phyloP scores from a whole-genome alignment of 225 moss, liverwort and hornwort genomes.

The Pseudisothecium myosuroides region DNA sequence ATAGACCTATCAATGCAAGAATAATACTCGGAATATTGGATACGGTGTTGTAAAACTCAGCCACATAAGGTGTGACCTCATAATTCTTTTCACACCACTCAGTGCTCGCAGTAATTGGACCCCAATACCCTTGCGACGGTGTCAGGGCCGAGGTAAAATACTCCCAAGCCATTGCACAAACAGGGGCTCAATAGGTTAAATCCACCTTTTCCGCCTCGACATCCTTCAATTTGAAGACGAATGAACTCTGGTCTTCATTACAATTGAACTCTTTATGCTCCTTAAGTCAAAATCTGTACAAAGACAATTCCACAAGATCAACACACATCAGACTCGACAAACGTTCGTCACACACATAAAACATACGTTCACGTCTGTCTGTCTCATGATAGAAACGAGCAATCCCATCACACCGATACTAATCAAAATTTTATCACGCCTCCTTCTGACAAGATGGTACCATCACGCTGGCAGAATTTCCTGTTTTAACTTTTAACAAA shows the following conservation, averaged over 20 bases:
- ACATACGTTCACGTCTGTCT: neutral
- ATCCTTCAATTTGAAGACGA: neutral
- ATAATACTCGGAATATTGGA: slow-evolving; percentile 78
- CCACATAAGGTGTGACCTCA: slow-evolving; percentile 66
- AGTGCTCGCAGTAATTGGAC: slow-evolving; percentile 81
- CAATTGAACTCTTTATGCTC: neutral
- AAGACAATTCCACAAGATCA: neutral
- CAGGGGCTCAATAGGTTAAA: neutral
- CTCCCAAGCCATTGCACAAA: slow-evolving; percentile 25
- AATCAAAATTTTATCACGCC: neutral
- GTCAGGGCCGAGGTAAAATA: neutral
- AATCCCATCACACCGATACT: neutral
- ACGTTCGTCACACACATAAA: neutral
- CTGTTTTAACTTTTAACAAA: neutral
- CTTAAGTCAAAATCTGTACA: neutral
- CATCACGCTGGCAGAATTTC: neutral
- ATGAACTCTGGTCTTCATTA: slow-evolving; percentile 1
- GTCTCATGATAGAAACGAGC: neutral
- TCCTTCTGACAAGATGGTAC: neutral
- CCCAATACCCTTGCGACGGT: slow-evolving; percentile 64
- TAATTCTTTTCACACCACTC: slow-evolving; percentile 96
- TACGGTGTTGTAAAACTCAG: slow-evolving; percentile 88
- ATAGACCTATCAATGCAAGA: slow-evolving; percentile 72
- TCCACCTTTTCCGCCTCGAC: slow-evolving; percentile 1
- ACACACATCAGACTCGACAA: neutral